A percentile compares a stretch with the other conserved stretches of the same genome.
Conservation (phyloP, 495 filamentous ascomycete species). For the Xanthoparmelia taractica region DNA sequence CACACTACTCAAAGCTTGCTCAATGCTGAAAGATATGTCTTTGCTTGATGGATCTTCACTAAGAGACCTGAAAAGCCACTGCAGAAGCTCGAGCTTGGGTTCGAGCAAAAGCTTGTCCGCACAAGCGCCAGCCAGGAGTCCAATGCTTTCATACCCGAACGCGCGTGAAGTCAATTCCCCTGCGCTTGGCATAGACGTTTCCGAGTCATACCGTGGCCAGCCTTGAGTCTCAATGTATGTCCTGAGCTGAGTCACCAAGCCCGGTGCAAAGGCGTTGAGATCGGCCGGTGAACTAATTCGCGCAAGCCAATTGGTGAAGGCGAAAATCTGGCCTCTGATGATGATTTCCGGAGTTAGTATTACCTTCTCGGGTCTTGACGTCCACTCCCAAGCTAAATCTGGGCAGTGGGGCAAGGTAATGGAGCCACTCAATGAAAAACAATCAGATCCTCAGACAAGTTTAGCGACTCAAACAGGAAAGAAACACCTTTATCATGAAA, state of each 20-base stretch:
- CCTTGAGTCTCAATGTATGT: conserved; percentile 73
- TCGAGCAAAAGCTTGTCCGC: conserved; percentile 47
- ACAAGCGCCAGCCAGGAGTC: conserved; percentile 53
- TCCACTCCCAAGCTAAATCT: not conserved
- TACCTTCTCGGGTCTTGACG: not conserved
- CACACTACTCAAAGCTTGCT: conserved; percentile 77
- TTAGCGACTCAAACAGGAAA: not conserved
- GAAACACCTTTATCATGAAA: not conserved
- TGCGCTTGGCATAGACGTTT: conserved; percentile 42
- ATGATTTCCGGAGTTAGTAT: not conserved
- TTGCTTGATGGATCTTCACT: conserved; percentile 67
- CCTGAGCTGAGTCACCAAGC: conserved; percentile 61
- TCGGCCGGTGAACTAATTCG: conserved; percentile 56
- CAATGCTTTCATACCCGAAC: conserved; percentile 76
- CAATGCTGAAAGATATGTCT: conserved; percentile 74
- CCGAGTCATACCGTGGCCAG: conserved; percentile 59
- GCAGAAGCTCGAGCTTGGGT: conserved; percentile 51
- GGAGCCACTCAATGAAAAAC: not conserved
- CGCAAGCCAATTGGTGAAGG: conserved; percentile 81
- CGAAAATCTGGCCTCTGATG: conserved; percentile 62
- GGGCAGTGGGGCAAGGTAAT: not conserved
- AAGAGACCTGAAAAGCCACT: conserved; percentile 77
- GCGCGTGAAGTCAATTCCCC: conserved; percentile 56
- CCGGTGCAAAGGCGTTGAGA: conserved; percentile 56
- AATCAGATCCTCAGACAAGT: not conserved